phyloP scores from a whole-genome alignment of 176 grass and related monocot genomes.

The sorghum (Sorghum bicolor) region DNA sequence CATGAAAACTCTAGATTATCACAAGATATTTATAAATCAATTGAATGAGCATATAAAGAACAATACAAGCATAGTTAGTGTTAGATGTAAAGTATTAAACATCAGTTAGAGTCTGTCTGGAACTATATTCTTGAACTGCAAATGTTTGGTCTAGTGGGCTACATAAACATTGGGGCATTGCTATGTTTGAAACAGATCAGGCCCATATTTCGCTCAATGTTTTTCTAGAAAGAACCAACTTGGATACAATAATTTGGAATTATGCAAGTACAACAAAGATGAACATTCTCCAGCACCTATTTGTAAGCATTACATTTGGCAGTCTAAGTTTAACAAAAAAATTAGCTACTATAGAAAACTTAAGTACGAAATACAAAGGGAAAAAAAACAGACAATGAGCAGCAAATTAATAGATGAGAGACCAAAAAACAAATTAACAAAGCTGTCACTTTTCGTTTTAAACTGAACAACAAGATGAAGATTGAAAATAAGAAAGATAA shows the following conservation, averaged over 20 bases:
- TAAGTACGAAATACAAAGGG: background rate
- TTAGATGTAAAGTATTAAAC: slow-evolving; percentile 7
- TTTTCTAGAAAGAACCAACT: background rate
- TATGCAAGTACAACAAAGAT: background rate
- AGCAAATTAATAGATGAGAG: background rate
- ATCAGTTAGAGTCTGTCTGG: background rate
- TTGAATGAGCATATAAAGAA: background rate
- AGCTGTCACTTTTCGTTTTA: background rate
- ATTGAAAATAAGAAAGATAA: background rate
- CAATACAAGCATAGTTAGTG: background rate
- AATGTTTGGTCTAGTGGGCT: background rate
- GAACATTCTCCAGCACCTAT: background rate
- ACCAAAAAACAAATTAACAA: background rate
- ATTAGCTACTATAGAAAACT: background rate
- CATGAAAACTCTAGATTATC: background rate
- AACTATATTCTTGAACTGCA: background rate
- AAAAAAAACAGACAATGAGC: background rate
- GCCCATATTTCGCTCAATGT: background rate
- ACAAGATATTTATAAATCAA: slow-evolving; percentile 2
- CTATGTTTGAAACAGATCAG: background rate
- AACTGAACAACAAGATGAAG: background rate
- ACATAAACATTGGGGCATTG: slow-evolving; percentile 7
- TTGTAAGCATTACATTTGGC: background rate
- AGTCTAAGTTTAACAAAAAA: background rate
- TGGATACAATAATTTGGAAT: background rate